phyloP scores from a whole-genome alignment of 2,329 filamentous ascomycete species.

The Cytospora mali region DNA sequence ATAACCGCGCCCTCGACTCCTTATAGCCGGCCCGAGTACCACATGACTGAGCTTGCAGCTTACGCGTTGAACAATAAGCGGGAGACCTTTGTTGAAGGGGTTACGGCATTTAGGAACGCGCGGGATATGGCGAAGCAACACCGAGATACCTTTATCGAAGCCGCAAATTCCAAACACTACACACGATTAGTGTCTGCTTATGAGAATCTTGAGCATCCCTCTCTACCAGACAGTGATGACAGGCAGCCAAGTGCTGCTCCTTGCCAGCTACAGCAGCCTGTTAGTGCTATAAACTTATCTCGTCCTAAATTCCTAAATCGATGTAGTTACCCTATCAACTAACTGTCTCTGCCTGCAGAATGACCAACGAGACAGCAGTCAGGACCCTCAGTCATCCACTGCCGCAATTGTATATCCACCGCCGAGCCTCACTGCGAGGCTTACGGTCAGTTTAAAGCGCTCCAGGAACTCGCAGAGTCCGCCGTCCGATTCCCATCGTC shows the following conservation, averaged over 20 bases:
- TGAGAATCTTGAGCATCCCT: slow-evolving; percentile 22
- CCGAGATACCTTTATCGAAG: slow-evolving; percentile 33
- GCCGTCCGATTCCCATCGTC: too few species aligned
- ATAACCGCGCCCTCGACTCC: slow-evolving; percentile 36
- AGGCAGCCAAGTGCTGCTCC: too few species aligned
- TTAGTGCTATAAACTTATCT: not conserved
- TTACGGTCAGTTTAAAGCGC: slow-evolving; percentile 16
- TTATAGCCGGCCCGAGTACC: slow-evolving; percentile 42
- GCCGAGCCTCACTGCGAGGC: slow-evolving; percentile 29
- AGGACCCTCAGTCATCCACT: slow-evolving; percentile 24
- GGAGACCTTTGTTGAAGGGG: slow-evolving; percentile 40
- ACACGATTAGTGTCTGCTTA: not conserved
- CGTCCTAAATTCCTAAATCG: too few species aligned
- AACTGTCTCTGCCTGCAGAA: slow-evolving; percentile 27
- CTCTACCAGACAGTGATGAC: not conserved
- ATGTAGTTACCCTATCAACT: slow-evolving; percentile 29
- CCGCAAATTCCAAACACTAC: slow-evolving; percentile 30
- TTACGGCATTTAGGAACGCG: slow-evolving; percentile 43
- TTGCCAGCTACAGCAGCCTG: too few species aligned
- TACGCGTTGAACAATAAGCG: slow-evolving; percentile 35
- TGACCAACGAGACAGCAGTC: slow-evolving; percentile 27
- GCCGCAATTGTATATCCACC: slow-evolving; percentile 19
- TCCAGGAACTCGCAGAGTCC: too few species aligned
- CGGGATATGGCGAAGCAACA: slow-evolving; percentile 42
- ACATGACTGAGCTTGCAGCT: slow-evolving; percentile 42